Base-by-base conservation (phyloP, 352 stramenopile genomes). In the Thalassiosira oceanica region DNA sequence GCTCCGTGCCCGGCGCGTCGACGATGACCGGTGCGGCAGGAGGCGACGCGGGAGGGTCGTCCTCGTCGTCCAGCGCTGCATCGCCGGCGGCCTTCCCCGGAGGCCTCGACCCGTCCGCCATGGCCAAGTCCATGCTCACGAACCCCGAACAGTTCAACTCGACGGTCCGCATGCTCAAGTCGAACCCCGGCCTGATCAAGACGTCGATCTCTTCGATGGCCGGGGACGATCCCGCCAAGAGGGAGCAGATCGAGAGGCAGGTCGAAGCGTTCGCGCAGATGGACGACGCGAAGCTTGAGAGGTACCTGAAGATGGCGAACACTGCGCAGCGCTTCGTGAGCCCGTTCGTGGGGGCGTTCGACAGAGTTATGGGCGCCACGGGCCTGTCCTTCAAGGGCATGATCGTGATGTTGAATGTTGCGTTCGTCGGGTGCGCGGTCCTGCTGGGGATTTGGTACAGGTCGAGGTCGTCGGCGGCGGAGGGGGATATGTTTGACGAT, bases 171-270 rank as follows among this genome's bases (percentile, higher is more conserved):
- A 65, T 57, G 3, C 60, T 89, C 52, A 80, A 80, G 42, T 57
- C 77, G 44, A 86, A 86, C 58, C 81, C 77, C 13, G 73, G 84
- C 27, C 67, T 83, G 63, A 36, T 86, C 7, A 82, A 86, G 39
- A 57, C 71, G 45, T 73, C 83, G 21, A 28, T 36, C 27, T n/a
- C 11, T 28, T 46, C 48, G 33, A 48, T 71, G 55, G 23, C 58
- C 15, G 42, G 54, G 27, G 23, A 24, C 15, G 27, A 46, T 8
- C 13, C 28, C 2, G 20, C 33, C 18, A 53, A 62, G 18, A 28
- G 20, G 16, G 63, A 88, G 49, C 68, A 88, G 54, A 43, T 90
- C 27, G 49, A 61, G n/a, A 68, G 76, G 45, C 52, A 50, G 5
- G 55, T 89, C 27, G 70, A 88, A 52, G 61, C 61, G 35, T 87